phyloP scores from a whole-genome alignment of 139 green algal species.

The Chlorella sp. region DNA sequence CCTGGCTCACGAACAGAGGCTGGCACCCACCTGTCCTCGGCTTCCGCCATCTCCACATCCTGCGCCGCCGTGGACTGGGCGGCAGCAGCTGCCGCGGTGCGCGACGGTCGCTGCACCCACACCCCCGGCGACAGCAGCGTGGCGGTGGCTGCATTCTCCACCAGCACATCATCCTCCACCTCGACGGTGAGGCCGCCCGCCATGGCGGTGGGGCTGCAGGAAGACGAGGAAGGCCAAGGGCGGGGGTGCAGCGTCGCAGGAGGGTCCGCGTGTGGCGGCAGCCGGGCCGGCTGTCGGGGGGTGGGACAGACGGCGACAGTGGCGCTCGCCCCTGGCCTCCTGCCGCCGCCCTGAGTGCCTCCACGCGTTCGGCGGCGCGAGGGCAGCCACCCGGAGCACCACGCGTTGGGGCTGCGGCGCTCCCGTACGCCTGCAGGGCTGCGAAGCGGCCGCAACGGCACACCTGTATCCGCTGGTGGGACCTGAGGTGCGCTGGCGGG shows the following conservation, averaged over 20 bases:
- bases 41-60: not conserved
- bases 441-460: too few relatives aligned
- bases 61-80: not conserved
- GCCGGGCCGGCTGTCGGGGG: too few relatives aligned
- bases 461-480: too few relatives aligned
- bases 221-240: too few relatives aligned
- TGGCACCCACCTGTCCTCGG: not conserved
- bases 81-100: not conserved
- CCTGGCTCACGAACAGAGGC: not conserved
- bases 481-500: too few relatives aligned
- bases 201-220: conserved; percentile 8
- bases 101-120: conserved; percentile 40
- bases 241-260: not conserved
- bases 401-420: too few relatives aligned
- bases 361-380: too few relatives aligned
- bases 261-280: not conserved
- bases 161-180: conserved; percentile 29
- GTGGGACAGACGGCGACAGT: too few relatives aligned
- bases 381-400: too few relatives aligned
- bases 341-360: too few relatives aligned
- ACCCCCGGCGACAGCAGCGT: conserved; percentile 35
- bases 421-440: too few relatives aligned
- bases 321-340: too few relatives aligned
- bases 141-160: conserved; percentile 32
- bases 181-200: conserved; percentile 1